Base-by-base conservation (phyloP, 2,329 filamentous ascomycete genomes). In the Thelonectria discophora region DNA sequence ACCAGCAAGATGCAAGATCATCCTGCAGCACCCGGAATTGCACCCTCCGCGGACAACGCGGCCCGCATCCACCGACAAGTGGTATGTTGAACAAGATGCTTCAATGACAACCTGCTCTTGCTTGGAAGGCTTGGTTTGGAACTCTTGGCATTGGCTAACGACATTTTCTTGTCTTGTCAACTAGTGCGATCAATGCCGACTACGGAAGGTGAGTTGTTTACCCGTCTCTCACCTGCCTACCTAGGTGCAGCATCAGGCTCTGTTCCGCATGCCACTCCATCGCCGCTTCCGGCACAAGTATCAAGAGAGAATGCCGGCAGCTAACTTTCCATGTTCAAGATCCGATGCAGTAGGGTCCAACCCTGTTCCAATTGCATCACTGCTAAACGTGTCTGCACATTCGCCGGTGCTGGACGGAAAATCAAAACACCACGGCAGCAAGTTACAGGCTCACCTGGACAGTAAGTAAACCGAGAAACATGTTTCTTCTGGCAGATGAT, bases 381-480 rank as follows among this genome's bases (percentile, higher is more conserved):
- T 20, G 82, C 84, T 24, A 82, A 81, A 63, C 78, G 84, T 9
- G 69, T 77, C 12, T 87, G 85, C 69, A 85, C 82, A 60, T 86
- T 83, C 5, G 85, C 83, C 0, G 84, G 84, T 4, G 75, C 79
- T 13, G 82, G 82, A 7, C 84, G 86, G 68, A 81, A 83, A 62
- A 81, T 83, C 24, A 85, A 83, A 70, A 84, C 86, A 69, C 76
- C 79, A 46, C 79, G 84, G 42, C 84, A 86, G 68, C 77, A 85
- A 54, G 84, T 87, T 40, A n/a, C n/a, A n/a, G n/a, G n/a, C 76
- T 87, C 64, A 87, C 87, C 60, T 86, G 84, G 2, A 84, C 83
- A 46, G n/a, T n/a, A 84, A 87, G 80, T 87, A 87, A 84, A 86
- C 74, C 66, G 83, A 77, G 37, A 46, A 18, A 15, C 37, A 52